Evolutionary conservation across 176 grass and related monocot genomes (phyloP), one percentile per base, ranked within the genome.

Genomic region (Avena sativa): DNA sequence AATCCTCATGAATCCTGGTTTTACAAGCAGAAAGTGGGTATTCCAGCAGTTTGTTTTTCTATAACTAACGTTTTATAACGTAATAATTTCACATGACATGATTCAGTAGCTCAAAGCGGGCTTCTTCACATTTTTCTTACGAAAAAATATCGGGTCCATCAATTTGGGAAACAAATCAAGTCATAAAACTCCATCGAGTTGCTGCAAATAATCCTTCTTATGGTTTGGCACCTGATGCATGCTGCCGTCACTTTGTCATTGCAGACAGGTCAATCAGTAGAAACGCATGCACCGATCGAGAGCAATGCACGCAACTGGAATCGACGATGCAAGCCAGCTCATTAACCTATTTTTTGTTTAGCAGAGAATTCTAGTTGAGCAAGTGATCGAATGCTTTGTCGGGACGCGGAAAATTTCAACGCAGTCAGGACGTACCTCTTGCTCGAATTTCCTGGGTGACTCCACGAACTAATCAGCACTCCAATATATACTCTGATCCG

Each of bases 331-430:
- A 68, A 68, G 26, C 30, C 65, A 68, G 30, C 30, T 68, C 62
- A 30, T 30, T 14, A 65, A 15, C 12, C 62, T 65, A 65, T 34
- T 65, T 65, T 43, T 15, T 65, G 25, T 14, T 65, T 30, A 30
- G 12, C 62, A 65, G 14, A 25, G 62, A 65, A 30, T 65, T 65
- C 12, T 14, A 30, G 14, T 51, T 14, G 12, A 49, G 71, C 71
- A 74, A 76, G 48, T 52, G 73, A 76, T 76, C 73, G 48, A 76
- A 76, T 32, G 13, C 73, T 16, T 76, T 76, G 73, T 26, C 48
- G 13, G 25, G 48, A 19, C 48, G 14, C 14, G 48, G 48, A 49
- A 28, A 32, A 5, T 19, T 65, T 76, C 73, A 53, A 76, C 73
- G 48, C 3, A 52, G 7, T 75, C 12, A 52, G 21, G 47, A 23